Conservation (phyloP, 306 rosid genomes). For the Luffa acutangula region DNA sequence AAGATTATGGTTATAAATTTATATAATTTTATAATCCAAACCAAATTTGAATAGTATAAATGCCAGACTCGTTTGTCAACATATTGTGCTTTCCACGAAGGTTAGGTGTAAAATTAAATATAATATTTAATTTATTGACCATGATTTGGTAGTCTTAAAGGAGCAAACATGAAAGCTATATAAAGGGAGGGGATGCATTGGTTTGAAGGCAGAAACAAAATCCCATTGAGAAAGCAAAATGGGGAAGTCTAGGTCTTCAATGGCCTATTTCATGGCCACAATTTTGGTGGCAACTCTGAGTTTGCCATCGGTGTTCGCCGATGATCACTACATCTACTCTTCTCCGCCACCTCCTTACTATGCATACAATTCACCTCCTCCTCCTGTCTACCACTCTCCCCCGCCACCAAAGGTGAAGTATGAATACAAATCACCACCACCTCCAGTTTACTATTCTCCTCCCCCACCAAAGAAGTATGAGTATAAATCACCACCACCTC, state of each 20-base stretch:
- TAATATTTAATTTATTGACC: neutral
- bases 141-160: neutral
- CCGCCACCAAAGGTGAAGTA: neutral
- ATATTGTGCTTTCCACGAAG: neutral
- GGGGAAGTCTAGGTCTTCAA: neutral
- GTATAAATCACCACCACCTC: neutral
- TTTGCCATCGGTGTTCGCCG: neutral
- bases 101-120: neutral
- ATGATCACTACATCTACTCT: neutral
- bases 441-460: neutral
- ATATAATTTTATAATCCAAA: neutral
- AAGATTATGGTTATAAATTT: neutral
- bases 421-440: neutral
- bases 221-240: neutral
- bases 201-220: neutral
- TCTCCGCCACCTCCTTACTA: neutral
- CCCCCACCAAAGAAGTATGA: neutral
- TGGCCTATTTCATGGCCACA: neutral
- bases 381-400: neutral
- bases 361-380: neutral
- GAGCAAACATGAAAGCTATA: neutral
- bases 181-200: neutral
- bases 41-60: neutral
- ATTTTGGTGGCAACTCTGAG: neutral
- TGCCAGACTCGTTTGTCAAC: neutral